Conservation (phyloP, 73 alveolate genomes). For the Tetrahymena thermophila region DNA sequence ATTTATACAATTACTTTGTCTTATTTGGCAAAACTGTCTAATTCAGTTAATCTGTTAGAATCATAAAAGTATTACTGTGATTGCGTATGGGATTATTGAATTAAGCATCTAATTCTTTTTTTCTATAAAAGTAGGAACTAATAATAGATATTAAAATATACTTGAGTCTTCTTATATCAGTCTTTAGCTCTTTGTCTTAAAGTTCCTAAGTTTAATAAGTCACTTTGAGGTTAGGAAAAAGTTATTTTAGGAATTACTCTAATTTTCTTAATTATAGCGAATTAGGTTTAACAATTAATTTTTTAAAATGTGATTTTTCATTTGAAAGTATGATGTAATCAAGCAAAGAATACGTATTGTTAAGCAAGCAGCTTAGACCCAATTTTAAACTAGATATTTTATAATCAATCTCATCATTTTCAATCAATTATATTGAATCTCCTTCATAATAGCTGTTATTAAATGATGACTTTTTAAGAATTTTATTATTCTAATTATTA, state of each 20-base stretch:
- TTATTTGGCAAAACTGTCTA: not conserved
- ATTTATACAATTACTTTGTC: not conserved
- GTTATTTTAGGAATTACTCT: not conserved
- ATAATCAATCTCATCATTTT: not conserved
- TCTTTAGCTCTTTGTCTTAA: not conserved
- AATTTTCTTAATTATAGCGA: not conserved
- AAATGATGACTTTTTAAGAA: not conserved
- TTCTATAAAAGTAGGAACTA: not conserved
- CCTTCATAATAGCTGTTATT: not conserved
- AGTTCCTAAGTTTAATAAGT: not conserved
- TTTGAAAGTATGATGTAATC: not conserved
- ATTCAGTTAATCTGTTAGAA: not conserved
- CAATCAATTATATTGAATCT: not conserved
- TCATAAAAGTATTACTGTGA: not conserved
- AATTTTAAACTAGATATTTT: not conserved
- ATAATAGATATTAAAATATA: not conserved
- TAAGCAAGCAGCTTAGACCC: not conserved
- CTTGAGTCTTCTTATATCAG: not conserved
- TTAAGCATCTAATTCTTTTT: not conserved
- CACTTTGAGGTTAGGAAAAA: not conserved
- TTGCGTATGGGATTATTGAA: not conserved
- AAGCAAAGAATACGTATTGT: not conserved
- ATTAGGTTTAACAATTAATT: not conserved
- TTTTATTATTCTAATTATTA: not conserved
- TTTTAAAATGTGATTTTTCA: not conserved